Percentiles rank a stretch among this genome's conserved stretches.
These are phyloP conservation scores for Colletotrichum cuscutae DNA, from an alignment of 2,329 filamentous ascomycete species.

Conservation along the genomic window DNA sequence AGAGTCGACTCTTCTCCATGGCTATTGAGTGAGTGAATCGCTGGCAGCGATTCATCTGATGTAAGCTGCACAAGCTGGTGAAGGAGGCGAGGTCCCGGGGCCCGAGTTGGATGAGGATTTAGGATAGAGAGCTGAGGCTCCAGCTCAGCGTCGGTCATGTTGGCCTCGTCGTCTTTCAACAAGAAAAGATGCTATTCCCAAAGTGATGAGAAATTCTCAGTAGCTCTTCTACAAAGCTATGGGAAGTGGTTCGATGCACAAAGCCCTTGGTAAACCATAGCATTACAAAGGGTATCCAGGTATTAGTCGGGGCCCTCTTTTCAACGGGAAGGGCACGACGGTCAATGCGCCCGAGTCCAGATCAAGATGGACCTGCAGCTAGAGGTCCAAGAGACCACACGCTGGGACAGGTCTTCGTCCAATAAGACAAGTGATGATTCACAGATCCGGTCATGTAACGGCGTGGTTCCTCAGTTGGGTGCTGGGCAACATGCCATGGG, in stretches of 20 bases:
- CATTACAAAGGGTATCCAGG: slow-evolving; percentile 15
- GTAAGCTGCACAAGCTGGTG: slow-evolving; percentile 68
- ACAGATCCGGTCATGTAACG: slow-evolving; percentile 33
- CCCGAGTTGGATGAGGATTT: slow-evolving; percentile 53
- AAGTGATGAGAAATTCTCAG: neutral
- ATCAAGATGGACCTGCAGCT: slow-evolving; percentile 31
- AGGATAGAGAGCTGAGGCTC: slow-evolving; percentile 52
- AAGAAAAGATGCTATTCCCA: neutral
- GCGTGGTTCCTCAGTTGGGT: slow-evolving; percentile 20
- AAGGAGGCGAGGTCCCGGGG: slow-evolving; percentile 57
- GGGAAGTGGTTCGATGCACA: slow-evolving; percentile 6
- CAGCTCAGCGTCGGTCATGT: slow-evolving; percentile 14
- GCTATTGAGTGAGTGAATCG: slow-evolving; percentile 68
- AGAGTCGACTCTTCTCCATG: slow-evolving; percentile 58
- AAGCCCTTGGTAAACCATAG: neutral
- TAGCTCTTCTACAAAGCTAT: neutral
- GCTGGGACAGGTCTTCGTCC: slow-evolving; percentile 2
- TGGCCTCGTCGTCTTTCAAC: neutral
- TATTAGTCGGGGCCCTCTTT: slow-evolving; percentile 33
- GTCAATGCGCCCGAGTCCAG: slow-evolving; percentile 23
- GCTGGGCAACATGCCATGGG: slow-evolving; percentile 28
- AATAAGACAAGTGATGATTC: slow-evolving; percentile 36
- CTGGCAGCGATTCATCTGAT: slow-evolving; percentile 49
- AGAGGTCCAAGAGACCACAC: slow-evolving; percentile 26
- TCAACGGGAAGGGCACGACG: slow-evolving; percentile 17